Conservation (phyloP, 768 basidiomycete species). For the Glaciozyma martinii region DNA sequence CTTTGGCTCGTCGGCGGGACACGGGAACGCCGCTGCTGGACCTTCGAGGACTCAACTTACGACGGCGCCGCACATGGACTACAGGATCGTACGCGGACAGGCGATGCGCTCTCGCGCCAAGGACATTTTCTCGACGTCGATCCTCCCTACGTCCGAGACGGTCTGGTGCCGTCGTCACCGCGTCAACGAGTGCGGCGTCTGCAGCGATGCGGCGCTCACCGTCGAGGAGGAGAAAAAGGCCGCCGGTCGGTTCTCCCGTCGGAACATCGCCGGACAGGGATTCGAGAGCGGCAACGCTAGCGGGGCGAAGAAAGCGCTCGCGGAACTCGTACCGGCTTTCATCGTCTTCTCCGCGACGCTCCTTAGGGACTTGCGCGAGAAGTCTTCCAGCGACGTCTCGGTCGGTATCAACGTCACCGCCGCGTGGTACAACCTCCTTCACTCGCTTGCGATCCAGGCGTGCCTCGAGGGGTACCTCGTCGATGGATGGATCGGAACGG, state of each 20-base stretch:
- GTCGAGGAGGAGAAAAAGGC: neutral
- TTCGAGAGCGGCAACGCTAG: neutral
- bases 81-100: constrained; percentile 32
- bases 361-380: constrained; percentile 13
- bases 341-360: constrained; percentile 68
- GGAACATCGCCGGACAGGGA: constrained; percentile 11
- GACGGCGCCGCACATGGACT: constrained; percentile 31
- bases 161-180: constrained; percentile 30
- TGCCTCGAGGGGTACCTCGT: constrained; percentile 76
- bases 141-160: constrained; percentile 4
- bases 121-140: constrained; percentile 20
- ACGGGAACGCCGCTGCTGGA: neutral
- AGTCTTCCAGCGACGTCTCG: neutral
- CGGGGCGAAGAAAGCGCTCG: constrained; percentile 26
- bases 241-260: neutral
- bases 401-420: constrained; percentile 45
- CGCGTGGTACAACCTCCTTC: constrained; percentile 73
- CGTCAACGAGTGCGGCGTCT: constrained; percentile 22
- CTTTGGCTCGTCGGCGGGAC: neutral
- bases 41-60: constrained; percentile 1
- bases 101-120: constrained; percentile 30
- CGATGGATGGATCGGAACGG: constrained; percentile 66
- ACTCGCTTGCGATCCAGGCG: constrained; percentile 68
- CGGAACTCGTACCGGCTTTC: constrained; percentile 47
- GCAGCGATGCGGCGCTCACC: constrained; percentile 5